phyloP scores from a whole-genome alignment of 2,329 filamentous ascomycete species.

The Chaetomium globosum region DNA sequence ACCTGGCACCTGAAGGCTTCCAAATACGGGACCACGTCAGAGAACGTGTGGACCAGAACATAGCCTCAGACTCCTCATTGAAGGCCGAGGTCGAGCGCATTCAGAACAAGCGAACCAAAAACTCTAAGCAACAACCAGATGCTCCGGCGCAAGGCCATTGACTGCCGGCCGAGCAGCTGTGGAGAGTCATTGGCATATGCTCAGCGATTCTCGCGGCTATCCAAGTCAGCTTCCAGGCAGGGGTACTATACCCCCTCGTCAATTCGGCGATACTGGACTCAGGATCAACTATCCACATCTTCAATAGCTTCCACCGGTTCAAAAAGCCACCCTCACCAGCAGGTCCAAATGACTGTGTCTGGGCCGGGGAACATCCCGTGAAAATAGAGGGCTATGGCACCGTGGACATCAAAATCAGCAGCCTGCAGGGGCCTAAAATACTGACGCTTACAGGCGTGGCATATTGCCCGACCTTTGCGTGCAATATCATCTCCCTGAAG shows the following conservation, averaged over 20 bases:
- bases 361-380: slow-evolving; percentile 1
- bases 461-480: slow-evolving; percentile 1
- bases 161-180: too few species aligned
- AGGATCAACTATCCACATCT: background rate
- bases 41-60: too few species aligned
- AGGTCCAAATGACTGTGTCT: background rate
- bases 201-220: too few species aligned
- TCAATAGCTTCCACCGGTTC: background rate
- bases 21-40: too few species aligned
- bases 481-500: background rate
- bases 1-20: too few species aligned
- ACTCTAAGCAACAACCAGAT: too few species aligned
- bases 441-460: background rate
- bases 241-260: background rate
- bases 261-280: background rate
- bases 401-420: background rate
- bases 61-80: too few species aligned
- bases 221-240: too few species aligned
- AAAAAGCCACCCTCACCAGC: background rate
- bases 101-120: too few species aligned
- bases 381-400: background rate
- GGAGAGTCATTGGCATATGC: too few species aligned
- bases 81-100: too few species aligned
- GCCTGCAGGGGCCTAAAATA: background rate
- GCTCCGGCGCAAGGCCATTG: too few species aligned